Evolutionary conservation across 2,329 filamentous ascomycete species (phyloP).

Genomic region (Scedosporium aurantiacum): DNA sequence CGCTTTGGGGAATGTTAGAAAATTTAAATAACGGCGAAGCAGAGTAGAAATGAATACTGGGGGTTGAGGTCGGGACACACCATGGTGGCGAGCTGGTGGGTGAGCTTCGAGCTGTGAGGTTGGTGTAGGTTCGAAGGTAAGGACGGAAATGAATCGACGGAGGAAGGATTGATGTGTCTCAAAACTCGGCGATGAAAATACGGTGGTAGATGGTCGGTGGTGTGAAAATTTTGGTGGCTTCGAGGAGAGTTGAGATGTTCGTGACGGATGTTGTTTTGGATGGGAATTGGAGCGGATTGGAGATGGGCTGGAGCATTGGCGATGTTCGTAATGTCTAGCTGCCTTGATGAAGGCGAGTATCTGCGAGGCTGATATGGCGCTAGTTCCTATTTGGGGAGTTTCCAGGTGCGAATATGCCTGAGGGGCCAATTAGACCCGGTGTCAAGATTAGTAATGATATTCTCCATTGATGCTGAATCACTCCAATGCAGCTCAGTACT

Average conservation of each 20-base stretch:
- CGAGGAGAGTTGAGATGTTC: not conserved
- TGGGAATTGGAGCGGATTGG: not conserved
- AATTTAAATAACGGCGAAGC: not conserved
- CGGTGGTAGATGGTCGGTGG: not conserved
- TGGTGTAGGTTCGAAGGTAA: not conserved
- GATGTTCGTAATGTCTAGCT: slow-evolving; percentile 15
- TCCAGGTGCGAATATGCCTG: not conserved
- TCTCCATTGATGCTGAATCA: not conserved
- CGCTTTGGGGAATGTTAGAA: slow-evolving; percentile 50
- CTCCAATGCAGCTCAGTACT: not conserved
- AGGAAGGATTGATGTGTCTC: not conserved
- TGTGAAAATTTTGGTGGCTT: not conserved
- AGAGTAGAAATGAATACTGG: not conserved
- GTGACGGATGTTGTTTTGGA: not conserved
- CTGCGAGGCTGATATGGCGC: slow-evolving; percentile 13
- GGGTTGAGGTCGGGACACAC: not conserved
- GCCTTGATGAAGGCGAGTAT: slow-evolving; percentile 13
- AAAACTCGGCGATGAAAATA: not conserved
- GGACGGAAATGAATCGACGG: not conserved
- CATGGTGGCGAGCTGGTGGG: not conserved
- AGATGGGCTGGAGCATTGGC: not conserved
- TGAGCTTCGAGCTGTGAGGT: not conserved
- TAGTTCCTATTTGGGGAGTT: slow-evolving; percentile 7
- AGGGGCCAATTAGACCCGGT: not conserved
- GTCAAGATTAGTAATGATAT: not conserved